phyloP scores from a whole-genome alignment of 2,329 filamentous ascomycete genomes.

The Monilinia fructicola region DNA sequence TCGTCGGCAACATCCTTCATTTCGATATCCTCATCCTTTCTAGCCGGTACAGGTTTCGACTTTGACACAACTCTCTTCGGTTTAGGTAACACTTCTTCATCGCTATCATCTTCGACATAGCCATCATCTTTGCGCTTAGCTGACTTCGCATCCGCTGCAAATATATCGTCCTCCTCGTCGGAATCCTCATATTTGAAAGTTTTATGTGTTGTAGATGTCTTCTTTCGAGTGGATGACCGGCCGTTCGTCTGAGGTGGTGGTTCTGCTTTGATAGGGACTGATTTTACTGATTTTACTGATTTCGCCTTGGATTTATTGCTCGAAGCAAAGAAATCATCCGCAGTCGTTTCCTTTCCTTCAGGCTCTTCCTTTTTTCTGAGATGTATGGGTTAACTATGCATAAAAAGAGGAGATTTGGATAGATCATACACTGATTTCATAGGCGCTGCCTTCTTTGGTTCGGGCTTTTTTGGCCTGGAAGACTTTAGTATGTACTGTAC shows the following conservation, averaged over 20 bases:
- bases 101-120: constrained; percentile 66
- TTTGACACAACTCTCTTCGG: constrained; percentile 50
- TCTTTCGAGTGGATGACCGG: constrained; percentile 37
- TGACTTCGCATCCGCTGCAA: constrained; percentile 67
- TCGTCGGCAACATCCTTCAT: constrained; percentile 41
- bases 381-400: constrained; percentile 5
- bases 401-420: not conserved
- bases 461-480: constrained; percentile 45
- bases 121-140: constrained; percentile 71
- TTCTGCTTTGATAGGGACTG: constrained; percentile 33
- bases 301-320: constrained; percentile 38
- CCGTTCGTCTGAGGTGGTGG: constrained; percentile 29
- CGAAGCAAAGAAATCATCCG: constrained; percentile 42
- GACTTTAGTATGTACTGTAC: constrained; percentile 29
- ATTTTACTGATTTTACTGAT: constrained; percentile 33
- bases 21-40: constrained; percentile 49
- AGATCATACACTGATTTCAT: constrained; percentile 56
- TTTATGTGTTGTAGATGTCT: constrained; percentile 31
- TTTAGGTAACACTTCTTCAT: constrained; percentile 64
- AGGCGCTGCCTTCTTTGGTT: constrained; percentile 55
- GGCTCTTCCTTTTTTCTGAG: constrained; percentile 37
- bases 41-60: constrained; percentile 42
- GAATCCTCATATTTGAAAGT: constrained; percentile 49
- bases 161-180: constrained; percentile 78
- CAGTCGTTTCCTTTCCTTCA: constrained; percentile 40